These are phyloP conservation scores for Penicillium griseofulvum DNA, from an alignment of 2,329 filamentous ascomycete species.

Conservation along the genomic window DNA sequence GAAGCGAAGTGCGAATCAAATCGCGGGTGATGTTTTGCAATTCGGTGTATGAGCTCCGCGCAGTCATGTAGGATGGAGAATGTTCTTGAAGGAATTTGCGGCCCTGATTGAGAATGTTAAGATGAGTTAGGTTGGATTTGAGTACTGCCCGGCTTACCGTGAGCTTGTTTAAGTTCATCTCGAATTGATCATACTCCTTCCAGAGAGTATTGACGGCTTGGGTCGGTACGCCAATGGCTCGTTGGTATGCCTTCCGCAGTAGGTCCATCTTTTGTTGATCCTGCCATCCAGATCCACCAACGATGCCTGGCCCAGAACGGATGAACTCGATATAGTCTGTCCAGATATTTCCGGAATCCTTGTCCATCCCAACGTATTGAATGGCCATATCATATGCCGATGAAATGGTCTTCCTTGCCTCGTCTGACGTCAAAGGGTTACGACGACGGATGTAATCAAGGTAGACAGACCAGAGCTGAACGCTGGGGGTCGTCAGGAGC, in stretches of 20 bases:
- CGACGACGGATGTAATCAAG: constrained; percentile 91
- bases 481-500: constrained; percentile 74
- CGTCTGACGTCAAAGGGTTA: constrained; percentile 80
- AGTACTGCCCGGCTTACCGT: constrained; percentile 55
- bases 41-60: constrained; percentile 82
- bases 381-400: constrained; percentile 92
- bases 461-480: constrained; percentile 88
- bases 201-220: constrained; percentile 78
- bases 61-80: constrained; percentile 93
- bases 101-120: constrained; percentile 54
- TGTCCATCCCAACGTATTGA: constrained; percentile 83
- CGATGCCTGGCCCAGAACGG: constrained; percentile 77
- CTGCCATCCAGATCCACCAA: constrained; percentile 87
- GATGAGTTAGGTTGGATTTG: background rate
- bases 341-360: constrained; percentile 87
- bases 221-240: constrained; percentile 82
- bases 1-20: constrained; percentile 72
- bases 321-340: constrained; percentile 93
- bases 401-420: constrained; percentile 74
- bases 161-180: constrained; percentile 88
- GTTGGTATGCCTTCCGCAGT: constrained; percentile 87
- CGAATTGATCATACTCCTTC: constrained; percentile 98
- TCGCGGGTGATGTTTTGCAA: constrained; percentile 83
- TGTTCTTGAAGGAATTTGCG: constrained; percentile 93
- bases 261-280: constrained; percentile 98